phyloP scores from a whole-genome alignment of 192 early-diverging fungal genomes.

The Podila minutissima region DNA sequence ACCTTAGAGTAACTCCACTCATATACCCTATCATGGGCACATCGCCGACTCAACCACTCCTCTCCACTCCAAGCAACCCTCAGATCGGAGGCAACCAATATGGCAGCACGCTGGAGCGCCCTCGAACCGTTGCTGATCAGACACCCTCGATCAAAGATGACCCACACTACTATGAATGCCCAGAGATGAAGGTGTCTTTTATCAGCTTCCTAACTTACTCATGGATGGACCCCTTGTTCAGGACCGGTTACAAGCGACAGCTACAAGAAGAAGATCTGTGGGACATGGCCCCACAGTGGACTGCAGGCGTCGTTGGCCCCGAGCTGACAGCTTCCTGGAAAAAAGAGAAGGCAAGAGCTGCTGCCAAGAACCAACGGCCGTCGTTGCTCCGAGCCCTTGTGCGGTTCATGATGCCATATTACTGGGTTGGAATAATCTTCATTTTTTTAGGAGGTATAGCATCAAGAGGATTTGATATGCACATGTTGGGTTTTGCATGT shows the following conservation, averaged over 20 bases:
- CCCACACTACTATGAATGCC: neutral
- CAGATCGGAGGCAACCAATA: neutral
- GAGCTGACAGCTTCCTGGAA: conserved; percentile 11
- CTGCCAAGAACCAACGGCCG: neutral
- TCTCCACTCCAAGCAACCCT: neutral
- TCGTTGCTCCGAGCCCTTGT: conserved; percentile 16
- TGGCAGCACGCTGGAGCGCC: neutral
- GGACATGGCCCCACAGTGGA: conserved; percentile 32
- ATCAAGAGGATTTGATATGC: no score
- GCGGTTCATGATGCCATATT: conserved; percentile 18
- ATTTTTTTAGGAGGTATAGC: conserved; percentile 12
- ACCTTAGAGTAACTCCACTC: neutral
- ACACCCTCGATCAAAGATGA: neutral
- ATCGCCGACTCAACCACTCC: neutral
- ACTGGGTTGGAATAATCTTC: conserved; percentile 11
- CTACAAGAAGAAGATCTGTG: conserved; percentile 44
- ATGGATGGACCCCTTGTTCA: conserved; percentile 51
- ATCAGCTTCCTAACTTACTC: conserved; percentile 16
- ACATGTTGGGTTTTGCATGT: neutral
- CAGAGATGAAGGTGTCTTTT: conserved; percentile 36
- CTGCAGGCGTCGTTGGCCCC: conserved; percentile 6
- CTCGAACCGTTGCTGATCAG: neutral
- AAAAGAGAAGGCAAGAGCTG: conserved; percentile 4
- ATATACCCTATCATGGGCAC: neutral
- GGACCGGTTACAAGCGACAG: conserved; percentile 32